Percentiles rank a stretch among this genome's conserved stretches.
These are phyloP conservation scores for Chlorella sorokiniana DNA, from an alignment of 139 green algal genomes.

Conservation along the genomic window DNA sequence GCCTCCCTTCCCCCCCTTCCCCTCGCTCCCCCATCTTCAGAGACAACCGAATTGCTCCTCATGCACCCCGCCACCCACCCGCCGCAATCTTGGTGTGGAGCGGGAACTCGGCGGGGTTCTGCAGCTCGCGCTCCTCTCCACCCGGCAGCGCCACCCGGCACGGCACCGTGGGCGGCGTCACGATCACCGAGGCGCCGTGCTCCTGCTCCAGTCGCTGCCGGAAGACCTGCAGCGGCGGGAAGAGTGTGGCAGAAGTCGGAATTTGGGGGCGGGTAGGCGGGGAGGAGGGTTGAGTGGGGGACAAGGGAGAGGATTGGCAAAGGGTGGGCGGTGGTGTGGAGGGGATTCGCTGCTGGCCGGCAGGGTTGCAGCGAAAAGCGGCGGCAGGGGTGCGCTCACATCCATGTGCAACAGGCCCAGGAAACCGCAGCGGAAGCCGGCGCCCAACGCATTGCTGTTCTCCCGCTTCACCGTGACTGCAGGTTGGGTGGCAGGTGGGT, in stretches of 20 bases:
- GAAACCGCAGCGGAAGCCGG: conserved; percentile 90
- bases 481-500: background rate
- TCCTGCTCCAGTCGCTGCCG: conserved; percentile 85
- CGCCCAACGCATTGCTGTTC: conserved; percentile 83
- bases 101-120: conserved; percentile 77
- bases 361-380: background rate
- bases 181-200: conserved; percentile 76
- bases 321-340: no score
- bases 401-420: conserved; percentile 94
- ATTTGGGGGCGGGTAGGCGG: background rate
- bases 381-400: background rate
- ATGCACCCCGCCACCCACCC: background rate
- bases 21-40: background rate
- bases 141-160: conserved; percentile 53
- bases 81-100: conserved; percentile 41
- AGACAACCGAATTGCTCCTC: background rate
- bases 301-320: background rate
- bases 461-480: conserved; percentile 75
- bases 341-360: no score
- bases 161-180: conserved; percentile 88
- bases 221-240: conserved; percentile 69
- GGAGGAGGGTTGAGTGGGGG: no score
- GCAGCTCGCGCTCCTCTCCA: conserved; percentile 47
- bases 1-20: no score
- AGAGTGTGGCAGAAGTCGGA: background rate